Evolutionary conservation across 768 basidiomycete species (phyloP), one percentile per base, ranked within the genome.

Genomic region (Kwoniella sp.): DNA sequence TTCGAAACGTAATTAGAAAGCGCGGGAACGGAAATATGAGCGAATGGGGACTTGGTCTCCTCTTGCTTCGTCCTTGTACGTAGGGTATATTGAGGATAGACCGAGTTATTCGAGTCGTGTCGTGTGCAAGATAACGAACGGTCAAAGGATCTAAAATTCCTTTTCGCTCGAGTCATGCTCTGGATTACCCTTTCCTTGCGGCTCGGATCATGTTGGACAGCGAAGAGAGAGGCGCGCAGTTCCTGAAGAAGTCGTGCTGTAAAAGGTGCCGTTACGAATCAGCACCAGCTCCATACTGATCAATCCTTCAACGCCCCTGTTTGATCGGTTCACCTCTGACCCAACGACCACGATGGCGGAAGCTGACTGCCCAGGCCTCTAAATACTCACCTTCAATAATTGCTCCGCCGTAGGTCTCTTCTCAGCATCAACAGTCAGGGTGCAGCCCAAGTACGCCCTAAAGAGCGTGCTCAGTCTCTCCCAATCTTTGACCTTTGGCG

Each of bases 401-500:
- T 88, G 85, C 1, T 88, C 87, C 1, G 94, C 93, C 54, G 86
- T 88, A 0, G 93, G 95, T 62, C 96, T 85, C 81, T 90, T 92
- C 78, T 98, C 94, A 15, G 91, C 90, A 72, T 97, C 93, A 19
- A 98, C 96, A 73, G 96, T 93, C 50, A 98, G 83, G 9, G 89
- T 88, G 81, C 89, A 88, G 3, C 88, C 85, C 47, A 99, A 83
- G 73, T 96, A 99, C 74, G 96, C 91, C 58, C 86, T 88, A 83
- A 99, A 98, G 17, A 90, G 84, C 0, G 86, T 74, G 2, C 88
- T 89, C 33, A 90, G 80, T 56, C 84, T 82, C 73, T 88, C 88
- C 9, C 94, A 94, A 79, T 96, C 97, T 58, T 91, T 90, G 69
- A 99, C 92, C 56, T 89, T 90, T 30, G 96, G 96, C 19, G 96